Evolutionary conservation across 2,329 filamentous ascomycete species (phyloP).

Genomic region (Microdochium bolleyi): DNA sequence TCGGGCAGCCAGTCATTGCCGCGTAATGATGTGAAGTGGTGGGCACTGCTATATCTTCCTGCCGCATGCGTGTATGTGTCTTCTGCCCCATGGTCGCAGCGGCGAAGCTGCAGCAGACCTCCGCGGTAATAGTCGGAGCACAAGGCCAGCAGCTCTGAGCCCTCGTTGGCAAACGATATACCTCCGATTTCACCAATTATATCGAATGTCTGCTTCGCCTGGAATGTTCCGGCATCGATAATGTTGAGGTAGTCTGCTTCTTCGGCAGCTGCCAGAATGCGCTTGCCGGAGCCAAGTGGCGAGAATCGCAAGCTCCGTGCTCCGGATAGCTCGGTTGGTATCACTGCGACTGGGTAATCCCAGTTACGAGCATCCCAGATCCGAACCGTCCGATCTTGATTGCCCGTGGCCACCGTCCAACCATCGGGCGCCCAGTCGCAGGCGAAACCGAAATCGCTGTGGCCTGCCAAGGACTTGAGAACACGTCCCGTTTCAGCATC

Average conservation of each 20-base stretch:
- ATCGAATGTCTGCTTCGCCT: constrained; percentile 60
- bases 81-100: constrained; percentile 30
- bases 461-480: constrained; percentile 51
- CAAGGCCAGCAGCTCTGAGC: constrained; percentile 59
- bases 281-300: constrained; percentile 58
- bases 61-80: constrained; percentile 9
- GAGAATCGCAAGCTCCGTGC: constrained; percentile 66
- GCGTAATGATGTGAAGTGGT: too few species aligned
- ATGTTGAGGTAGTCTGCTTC: constrained; percentile 67
- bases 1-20: not conserved
- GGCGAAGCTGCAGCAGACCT: constrained; percentile 57
- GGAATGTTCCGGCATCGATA: constrained; percentile 58
- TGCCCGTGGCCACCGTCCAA: constrained; percentile 67
- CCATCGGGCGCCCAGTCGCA: constrained; percentile 77
- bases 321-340: constrained; percentile 60
- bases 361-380: constrained; percentile 72
- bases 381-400: constrained; percentile 65
- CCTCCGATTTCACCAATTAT: constrained; percentile 72
- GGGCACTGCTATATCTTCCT: not conserved
- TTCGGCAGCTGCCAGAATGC: constrained; percentile 64
- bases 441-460: constrained; percentile 65
- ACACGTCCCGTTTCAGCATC: constrained; percentile 58
- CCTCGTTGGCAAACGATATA: constrained; percentile 57
- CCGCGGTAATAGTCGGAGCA: constrained; percentile 60
- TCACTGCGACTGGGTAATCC: constrained; percentile 43